Evolutionary conservation across 768 basidiomycete species (phyloP), one percentile per base, ranked within the genome.

Genomic region (Russula abietina): DNA sequence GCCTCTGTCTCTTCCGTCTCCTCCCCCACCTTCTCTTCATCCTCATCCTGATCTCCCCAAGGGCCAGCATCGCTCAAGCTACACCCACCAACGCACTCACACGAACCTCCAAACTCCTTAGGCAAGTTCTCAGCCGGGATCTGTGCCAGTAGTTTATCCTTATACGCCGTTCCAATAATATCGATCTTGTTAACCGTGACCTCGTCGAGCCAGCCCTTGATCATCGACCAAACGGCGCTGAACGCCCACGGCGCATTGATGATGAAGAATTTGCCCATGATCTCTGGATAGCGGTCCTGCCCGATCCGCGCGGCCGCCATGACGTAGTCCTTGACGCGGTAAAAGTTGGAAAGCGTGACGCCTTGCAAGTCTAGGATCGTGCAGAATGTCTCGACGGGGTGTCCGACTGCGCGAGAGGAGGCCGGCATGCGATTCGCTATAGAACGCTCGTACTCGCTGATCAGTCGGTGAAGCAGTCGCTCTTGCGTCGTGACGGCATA

Each of bases 241-340:
- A 99, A 99, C 56, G 85, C 81, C 86, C 89, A 98, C 0, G 96
- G 96, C 0, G 93, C 91, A 71, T 98, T 98, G 82, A 97, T 90
- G 81, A 98, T 94, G 80, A 91, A 99, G 79, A 99, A 98, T 73
- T 91, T 92, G 78, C 96, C 96, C 96, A 98, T 93, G 67, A 81
- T 85, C 74, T 96, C 92, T 1, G 93, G 91, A 74, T 94, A 98
- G 67, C 89, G 81, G 77, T 97, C 83, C 74, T 97, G 94, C 12
- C 92, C 91, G 74, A 99, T 87, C 30, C 73, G 71, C 0, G 88
- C 77, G 0, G 93, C 90, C 24, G 82, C 74, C 65, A 79, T 81
- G 48, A 98, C 89, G 78, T 93, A 96, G 75, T 91, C 89, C 77
- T 92, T 95, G 76, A 98, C 94, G 70, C 83, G 83, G 74, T 88